These are phyloP conservation scores for Emydomyces testavorans DNA, from an alignment of 2,329 filamentous ascomycete genomes.

Conservation along the genomic window DNA sequence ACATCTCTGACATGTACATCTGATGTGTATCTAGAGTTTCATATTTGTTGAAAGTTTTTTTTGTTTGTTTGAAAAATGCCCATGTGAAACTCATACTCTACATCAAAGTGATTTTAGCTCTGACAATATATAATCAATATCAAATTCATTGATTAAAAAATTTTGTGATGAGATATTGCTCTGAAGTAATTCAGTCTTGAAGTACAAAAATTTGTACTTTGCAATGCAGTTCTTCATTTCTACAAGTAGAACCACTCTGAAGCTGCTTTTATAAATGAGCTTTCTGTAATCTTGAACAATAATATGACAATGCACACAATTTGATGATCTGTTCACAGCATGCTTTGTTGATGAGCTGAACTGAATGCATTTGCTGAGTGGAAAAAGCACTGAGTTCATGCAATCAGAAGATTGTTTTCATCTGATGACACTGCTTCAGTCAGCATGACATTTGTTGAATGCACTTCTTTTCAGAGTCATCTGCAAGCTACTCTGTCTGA, in stretches of 20 bases:
- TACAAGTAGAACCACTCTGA: conserved; percentile 27
- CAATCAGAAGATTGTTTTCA: conserved; percentile 19
- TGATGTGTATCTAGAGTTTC: too few relatives aligned
- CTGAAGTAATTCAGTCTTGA: conserved; percentile 29
- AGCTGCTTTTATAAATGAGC: conserved; percentile 36
- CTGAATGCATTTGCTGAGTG: conserved; percentile 17
- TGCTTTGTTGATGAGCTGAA: conserved; percentile 3
- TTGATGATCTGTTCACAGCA: conserved; percentile 17
- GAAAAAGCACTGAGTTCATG: conserved; percentile 12
- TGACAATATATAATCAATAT: too few relatives aligned
- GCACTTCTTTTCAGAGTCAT: background rate
- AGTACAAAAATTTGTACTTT: conserved; percentile 15
- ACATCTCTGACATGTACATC: too few relatives aligned
- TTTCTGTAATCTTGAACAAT: conserved; percentile 34
- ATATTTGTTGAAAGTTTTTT: too few relatives aligned
- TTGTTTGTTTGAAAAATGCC: too few relatives aligned
- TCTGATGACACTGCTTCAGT: conserved; percentile 6
- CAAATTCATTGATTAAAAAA: conserved; percentile 38
- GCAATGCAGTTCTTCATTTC: conserved; percentile 31
- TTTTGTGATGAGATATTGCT: conserved; percentile 39
- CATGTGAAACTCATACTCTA: too few relatives aligned
- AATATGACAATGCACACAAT: conserved; percentile 34
- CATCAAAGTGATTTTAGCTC: too few relatives aligned
- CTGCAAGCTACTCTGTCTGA: background rate
- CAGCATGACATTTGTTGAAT: background rate